Evolutionary conservation across 2,329 filamentous ascomycete genomes (phyloP).

Genomic region (Mycosphaerelloides madeirae): DNA sequence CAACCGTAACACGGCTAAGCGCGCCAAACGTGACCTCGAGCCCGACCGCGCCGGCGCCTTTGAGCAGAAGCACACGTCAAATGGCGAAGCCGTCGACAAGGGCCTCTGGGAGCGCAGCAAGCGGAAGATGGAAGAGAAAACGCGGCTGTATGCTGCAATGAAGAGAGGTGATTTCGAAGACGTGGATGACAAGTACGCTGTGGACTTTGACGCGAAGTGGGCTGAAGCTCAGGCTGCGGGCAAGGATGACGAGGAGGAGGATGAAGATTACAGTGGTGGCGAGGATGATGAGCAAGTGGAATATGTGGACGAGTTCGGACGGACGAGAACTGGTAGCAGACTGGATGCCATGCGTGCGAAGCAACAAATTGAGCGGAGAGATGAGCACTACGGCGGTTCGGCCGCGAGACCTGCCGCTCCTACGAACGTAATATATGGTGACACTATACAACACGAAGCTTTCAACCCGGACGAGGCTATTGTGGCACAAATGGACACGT

Average conservation of each 20-base stretch:
- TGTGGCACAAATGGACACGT: conserved; percentile 66
- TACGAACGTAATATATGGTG: conserved; percentile 71
- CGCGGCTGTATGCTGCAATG: conserved; percentile 79
- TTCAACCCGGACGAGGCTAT: conserved; percentile 69
- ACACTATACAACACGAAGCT: conserved; percentile 75
- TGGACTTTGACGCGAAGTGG: conserved; percentile 98
- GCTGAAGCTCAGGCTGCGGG: conserved; percentile 53
- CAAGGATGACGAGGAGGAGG: conserved; percentile 41
- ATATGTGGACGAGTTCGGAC: conserved; percentile 87
- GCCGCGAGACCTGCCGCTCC: conserved; percentile 65
- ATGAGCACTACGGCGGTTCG: conserved; percentile 56
- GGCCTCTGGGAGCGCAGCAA: conserved; percentile 61
- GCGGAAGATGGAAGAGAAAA: conserved; percentile 85
- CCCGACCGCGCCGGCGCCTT: conserved; percentile 51
- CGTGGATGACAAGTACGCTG: conserved; percentile 59
- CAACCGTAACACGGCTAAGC: conserved; percentile 59
- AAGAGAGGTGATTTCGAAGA: conserved; percentile 75
- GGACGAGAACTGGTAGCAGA: conserved; percentile 67
- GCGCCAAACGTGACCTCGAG: conserved; percentile 57
- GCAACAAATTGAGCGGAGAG: conserved; percentile 53
- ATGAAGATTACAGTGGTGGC: conserved; percentile 35
- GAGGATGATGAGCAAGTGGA: conserved; percentile 59
- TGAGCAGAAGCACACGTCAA: conserved; percentile 59
- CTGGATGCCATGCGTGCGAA: conserved; percentile 62
- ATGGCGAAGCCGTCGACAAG: conserved; percentile 59